A percentile compares a stretch with the other conserved stretches of the same genome.
Evolutionary conservation across 2,329 filamentous ascomycete species (phyloP).

Genomic region (Cordyceps militaris): DNA sequence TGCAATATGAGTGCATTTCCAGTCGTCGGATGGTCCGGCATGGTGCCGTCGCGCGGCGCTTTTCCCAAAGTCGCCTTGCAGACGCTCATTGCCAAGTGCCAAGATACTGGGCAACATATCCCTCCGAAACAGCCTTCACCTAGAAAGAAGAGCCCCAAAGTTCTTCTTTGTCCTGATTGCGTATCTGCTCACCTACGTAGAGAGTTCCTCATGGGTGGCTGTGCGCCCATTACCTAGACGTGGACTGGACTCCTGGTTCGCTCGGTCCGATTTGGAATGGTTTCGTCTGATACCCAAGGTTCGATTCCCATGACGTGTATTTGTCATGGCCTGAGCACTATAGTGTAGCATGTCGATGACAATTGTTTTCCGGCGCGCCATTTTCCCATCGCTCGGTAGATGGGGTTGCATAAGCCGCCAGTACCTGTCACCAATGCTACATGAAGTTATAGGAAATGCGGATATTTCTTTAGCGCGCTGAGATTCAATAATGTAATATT

Average conservation of each 20-base stretch:
- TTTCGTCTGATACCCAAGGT: neutral
- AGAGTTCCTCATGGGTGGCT: neutral
- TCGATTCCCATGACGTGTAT: neutral
- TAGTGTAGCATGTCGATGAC: slow-evolving; percentile 2
- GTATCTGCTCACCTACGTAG: neutral
- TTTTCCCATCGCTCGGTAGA: neutral
- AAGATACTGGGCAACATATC: neutral
- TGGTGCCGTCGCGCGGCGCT: neutral
- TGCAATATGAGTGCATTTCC: neutral
- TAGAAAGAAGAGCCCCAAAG: neutral
- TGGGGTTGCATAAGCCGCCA: neutral
- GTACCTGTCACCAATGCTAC: neutral
- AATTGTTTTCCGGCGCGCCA: neutral
- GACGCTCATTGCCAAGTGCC: neutral
- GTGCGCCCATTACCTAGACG: neutral
- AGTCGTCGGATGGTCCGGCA: neutral
- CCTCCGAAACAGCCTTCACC: neutral
- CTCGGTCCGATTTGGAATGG: slow-evolving; percentile 1
- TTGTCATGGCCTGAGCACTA: neutral
- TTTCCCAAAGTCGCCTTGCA: neutral
- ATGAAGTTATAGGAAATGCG: neutral
- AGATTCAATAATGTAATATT: neutral
- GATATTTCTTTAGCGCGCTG: neutral
- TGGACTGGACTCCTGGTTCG: neutral
- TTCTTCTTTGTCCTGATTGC: neutral